These are phyloP conservation scores for Odontarrhena argentea DNA, from an alignment of 345 rosid genomes.

Conservation along the genomic window DNA sequence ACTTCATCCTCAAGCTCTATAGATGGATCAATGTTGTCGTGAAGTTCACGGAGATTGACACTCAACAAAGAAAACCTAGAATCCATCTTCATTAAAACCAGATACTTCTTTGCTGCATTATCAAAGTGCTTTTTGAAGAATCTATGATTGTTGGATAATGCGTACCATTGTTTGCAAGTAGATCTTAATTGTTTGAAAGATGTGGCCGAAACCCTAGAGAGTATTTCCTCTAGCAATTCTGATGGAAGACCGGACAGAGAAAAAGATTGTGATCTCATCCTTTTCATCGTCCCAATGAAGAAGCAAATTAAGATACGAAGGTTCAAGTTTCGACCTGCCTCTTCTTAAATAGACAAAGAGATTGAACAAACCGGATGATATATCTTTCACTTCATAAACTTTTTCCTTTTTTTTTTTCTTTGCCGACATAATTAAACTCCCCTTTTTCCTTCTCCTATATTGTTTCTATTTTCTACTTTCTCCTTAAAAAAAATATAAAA, in stretches of 20 bases:
- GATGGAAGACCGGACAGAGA: neutral
- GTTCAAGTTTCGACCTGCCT: too few relatives aligned
- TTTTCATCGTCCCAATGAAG: too few relatives aligned
- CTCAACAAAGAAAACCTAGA: neutral
- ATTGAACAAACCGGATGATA: too few relatives aligned
- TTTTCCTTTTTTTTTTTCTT: too few relatives aligned
- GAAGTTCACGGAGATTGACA: neutral
- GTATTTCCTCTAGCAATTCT: constrained; percentile 14
- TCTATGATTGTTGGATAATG: neutral
- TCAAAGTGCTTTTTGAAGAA: neutral
- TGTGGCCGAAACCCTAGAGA: neutral
- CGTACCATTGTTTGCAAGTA: constrained; percentile 6
- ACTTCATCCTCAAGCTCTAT: neutral
- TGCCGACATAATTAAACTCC: too few relatives aligned
- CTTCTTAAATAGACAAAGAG: too few relatives aligned
- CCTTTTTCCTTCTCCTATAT: too few relatives aligned
- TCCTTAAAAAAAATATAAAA: too few relatives aligned
- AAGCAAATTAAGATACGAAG: too few relatives aligned
- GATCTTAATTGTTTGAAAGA: neutral
- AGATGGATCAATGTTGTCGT: constrained; percentile 5
- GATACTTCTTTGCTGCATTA: neutral
- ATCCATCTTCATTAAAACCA: neutral
- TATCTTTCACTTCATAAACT: too few relatives aligned
- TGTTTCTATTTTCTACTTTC: too few relatives aligned
- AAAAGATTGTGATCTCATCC: too few relatives aligned